phyloP scores from a whole-genome alignment of 2,329 filamentous ascomycete genomes.

The Penicillium sp. region DNA sequence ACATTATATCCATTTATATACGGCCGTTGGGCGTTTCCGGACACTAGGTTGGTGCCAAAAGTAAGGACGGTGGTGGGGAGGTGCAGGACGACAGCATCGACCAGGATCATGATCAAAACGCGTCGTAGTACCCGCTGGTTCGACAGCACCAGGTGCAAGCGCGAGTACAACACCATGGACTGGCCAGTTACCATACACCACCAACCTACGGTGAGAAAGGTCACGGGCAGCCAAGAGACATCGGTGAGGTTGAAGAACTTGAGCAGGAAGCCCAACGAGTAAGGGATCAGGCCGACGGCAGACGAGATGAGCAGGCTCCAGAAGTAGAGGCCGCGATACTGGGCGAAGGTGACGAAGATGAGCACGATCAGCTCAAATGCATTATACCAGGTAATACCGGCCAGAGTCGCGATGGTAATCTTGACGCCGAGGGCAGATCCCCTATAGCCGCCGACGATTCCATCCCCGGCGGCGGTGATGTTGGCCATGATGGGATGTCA shows the following conservation, averaged over 20 bases:
- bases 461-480: constrained; percentile 29
- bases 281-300: constrained; percentile 43
- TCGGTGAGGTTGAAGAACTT: constrained; percentile 43
- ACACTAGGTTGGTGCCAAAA: constrained; percentile 41
- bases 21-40: constrained; percentile 2
- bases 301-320: constrained; percentile 47
- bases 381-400: constrained; percentile 49
- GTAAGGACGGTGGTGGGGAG: constrained; percentile 46
- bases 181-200: constrained; percentile 49
- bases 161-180: constrained; percentile 48
- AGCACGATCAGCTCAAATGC: constrained; percentile 48
- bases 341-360: constrained; percentile 47
- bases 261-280: constrained; percentile 46
- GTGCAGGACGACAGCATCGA: constrained; percentile 43
- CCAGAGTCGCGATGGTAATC: constrained; percentile 45
- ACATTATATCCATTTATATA: constrained; percentile 41
- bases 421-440: constrained; percentile 35
- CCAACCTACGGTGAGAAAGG: constrained; percentile 46
- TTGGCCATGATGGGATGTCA: constrained; percentile 23
- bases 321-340: constrained; percentile 48
- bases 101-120: constrained; percentile 46
- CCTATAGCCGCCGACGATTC: constrained; percentile 37
- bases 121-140: constrained; percentile 38
- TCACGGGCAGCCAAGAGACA: constrained; percentile 39
- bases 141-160: constrained; percentile 46